Conservation (phyloP, 305 asterid species). For the Ruellia speciosa region DNA sequence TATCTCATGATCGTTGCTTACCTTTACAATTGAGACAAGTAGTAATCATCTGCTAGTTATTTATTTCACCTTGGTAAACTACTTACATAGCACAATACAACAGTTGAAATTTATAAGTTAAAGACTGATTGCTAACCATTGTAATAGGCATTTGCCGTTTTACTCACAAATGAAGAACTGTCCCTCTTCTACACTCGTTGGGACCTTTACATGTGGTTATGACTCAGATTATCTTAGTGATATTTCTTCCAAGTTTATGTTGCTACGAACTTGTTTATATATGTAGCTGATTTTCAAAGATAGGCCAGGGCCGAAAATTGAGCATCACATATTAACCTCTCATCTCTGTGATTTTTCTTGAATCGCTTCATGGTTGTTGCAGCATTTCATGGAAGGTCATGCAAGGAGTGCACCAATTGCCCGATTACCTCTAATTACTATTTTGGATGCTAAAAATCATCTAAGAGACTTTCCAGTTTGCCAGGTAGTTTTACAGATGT, state of each 20-base stretch:
- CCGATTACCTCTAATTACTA: slow-evolving; percentile 80
- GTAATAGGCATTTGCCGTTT: not conserved
- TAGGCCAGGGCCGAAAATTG: slow-evolving; percentile 6
- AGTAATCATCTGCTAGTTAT: too few species aligned
- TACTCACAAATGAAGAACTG: slow-evolving; percentile 5
- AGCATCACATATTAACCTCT: slow-evolving; percentile 16
- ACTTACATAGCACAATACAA: too few species aligned
- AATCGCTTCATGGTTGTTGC: slow-evolving; percentile 37
- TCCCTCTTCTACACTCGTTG: slow-evolving; percentile 6
- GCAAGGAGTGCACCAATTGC: slow-evolving; percentile 95
- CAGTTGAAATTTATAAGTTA: slow-evolving; percentile 1
- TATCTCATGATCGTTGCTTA: slow-evolving; percentile 7
- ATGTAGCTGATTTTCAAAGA: slow-evolving; percentile 3
- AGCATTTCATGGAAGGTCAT: slow-evolving; percentile 99
- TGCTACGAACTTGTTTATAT: not conserved
- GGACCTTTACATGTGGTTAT: slow-evolving; percentile 8
- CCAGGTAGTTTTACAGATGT: slow-evolving; percentile 50
- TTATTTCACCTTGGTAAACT: too few species aligned
- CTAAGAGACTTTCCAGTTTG: slow-evolving; percentile 79
- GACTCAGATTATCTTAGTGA: slow-evolving; percentile 2
- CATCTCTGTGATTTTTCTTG: slow-evolving; percentile 19
- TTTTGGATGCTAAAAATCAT: slow-evolving; percentile 65
- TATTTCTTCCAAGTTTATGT: slow-evolving; percentile 8
- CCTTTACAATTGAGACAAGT: slow-evolving; percentile 10
- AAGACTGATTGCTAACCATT: not conserved